phyloP scores from a whole-genome alignment of 768 basidiomycete species.

The Mycena rosella region DNA sequence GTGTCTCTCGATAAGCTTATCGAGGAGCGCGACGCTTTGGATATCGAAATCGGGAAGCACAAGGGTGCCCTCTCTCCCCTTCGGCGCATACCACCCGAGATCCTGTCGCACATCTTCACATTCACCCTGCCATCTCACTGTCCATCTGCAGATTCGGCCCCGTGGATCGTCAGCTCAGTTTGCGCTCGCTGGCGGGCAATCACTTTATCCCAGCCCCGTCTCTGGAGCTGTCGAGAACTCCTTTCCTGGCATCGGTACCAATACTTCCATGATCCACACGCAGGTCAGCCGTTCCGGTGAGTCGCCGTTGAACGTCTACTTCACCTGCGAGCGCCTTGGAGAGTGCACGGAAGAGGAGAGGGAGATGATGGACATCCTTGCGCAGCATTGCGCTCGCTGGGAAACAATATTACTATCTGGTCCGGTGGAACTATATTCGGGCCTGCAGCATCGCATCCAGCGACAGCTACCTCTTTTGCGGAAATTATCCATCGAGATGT shows the following conservation, averaged over 20 bases:
- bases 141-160: not conserved
- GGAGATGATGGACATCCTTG: not conserved
- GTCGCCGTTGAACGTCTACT: not conserved
- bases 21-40: not conserved
- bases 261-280: no score
- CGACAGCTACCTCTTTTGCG: not conserved
- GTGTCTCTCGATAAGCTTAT: not conserved
- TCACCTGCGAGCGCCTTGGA: not conserved
- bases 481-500: not conserved
- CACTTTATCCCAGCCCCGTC: not conserved
- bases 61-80: slow-evolving; percentile 12
- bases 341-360: not conserved
- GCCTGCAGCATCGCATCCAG: no score
- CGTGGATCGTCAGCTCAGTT: slow-evolving; percentile 14
- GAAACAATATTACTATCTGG: not conserved
- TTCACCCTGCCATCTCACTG: not conserved
- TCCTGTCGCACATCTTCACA: slow-evolving; percentile 20
- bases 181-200: slow-evolving; percentile 20
- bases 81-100: slow-evolving; percentile 15
- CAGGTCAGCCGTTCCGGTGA: slow-evolving; percentile 10
- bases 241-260: no score
- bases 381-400: not conserved
- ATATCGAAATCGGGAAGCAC: slow-evolving; percentile 9
- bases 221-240: no score
- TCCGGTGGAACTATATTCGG: not conserved